Percentiles rank a stretch among this genome's conserved stretches.
These are phyloP conservation scores for Tricholomella constricta DNA, from an alignment of 768 basidiomycete genomes.

Conservation along the genomic window DNA sequence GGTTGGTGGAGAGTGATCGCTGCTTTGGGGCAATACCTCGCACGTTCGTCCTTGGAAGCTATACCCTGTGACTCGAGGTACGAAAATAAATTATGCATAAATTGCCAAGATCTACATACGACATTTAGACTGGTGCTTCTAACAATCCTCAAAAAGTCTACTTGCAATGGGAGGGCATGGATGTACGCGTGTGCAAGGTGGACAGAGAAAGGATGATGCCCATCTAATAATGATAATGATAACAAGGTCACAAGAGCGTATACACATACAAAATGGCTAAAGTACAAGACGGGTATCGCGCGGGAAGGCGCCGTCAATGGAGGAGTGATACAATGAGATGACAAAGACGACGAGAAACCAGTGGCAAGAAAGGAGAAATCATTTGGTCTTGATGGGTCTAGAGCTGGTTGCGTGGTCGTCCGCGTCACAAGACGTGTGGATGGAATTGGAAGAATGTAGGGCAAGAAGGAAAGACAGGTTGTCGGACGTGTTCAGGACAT, in stretches of 20 bases:
- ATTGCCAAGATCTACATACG: not conserved
- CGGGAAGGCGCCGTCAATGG: slow-evolving; percentile 10
- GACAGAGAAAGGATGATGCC: not conserved
- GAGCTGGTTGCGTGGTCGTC: slow-evolving; percentile 31
- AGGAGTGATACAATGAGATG: slow-evolving; percentile 15
- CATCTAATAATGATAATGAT: slow-evolving; percentile 16
- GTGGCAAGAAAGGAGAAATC: slow-evolving; percentile 10
- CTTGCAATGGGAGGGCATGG: not conserved
- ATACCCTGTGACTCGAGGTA: not conserved
- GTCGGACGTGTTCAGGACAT: slow-evolving; percentile 69
- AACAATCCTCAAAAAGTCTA: not conserved
- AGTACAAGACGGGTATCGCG: slow-evolving; percentile 17
- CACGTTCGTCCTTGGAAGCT: slow-evolving; percentile 31
- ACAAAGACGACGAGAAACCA: slow-evolving; percentile 9
- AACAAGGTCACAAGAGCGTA: slow-evolving; percentile 6
- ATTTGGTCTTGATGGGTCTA: slow-evolving; percentile 47
- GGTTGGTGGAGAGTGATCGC: slow-evolving; percentile 18
- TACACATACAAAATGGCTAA: slow-evolving; percentile 19
- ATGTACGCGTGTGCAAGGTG: not conserved
- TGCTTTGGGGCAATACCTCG: slow-evolving; percentile 22
- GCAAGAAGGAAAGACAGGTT: slow-evolving; percentile 66
- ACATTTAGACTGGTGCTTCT: not conserved
- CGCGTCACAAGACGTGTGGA: slow-evolving; percentile 31
- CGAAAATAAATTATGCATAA: not conserved
- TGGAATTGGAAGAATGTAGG: slow-evolving; percentile 48